phyloP scores from a whole-genome alignment of 208 protist genomes.

The Leptomonas pyrrhocoris region DNA sequence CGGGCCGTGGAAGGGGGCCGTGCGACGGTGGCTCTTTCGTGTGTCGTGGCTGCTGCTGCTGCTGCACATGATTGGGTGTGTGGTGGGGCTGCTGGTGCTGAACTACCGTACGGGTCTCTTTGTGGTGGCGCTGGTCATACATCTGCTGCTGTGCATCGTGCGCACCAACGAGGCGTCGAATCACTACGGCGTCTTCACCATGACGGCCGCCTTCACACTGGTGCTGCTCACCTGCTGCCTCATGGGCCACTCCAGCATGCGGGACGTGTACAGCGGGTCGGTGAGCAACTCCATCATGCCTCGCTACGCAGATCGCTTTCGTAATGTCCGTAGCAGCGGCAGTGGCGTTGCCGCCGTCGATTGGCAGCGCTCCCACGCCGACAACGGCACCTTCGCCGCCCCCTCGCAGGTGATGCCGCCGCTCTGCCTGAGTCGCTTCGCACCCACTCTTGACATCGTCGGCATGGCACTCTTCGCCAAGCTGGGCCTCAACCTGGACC shows the following conservation, averaged over 20 bases:
- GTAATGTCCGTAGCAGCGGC: neutral
- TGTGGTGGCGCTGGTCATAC: constrained; percentile 50
- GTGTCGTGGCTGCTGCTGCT: constrained; percentile 45
- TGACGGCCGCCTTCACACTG: constrained; percentile 35
- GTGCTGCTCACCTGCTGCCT: constrained; percentile 55
- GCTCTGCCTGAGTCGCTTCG: constrained; percentile 47
- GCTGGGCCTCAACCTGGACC: constrained; percentile 45
- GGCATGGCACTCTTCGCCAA: constrained; percentile 72
- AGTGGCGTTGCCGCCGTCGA: neutral
- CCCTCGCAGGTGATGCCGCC: constrained; percentile 18
- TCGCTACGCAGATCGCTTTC: constrained; percentile 33
- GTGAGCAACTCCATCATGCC: constrained; percentile 36
- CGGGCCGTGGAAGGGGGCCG: constrained; percentile 40
- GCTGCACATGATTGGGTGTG: constrained; percentile 49
- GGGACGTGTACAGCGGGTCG: constrained; percentile 31
- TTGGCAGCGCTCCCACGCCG: neutral
- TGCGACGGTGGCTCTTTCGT: constrained; percentile 55
- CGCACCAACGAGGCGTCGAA: constrained; percentile 52
- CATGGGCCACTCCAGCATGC: constrained; percentile 37
- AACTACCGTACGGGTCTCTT: constrained; percentile 69
- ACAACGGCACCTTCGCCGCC: neutral
- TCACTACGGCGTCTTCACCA: constrained; percentile 50
- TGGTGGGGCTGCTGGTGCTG: constrained; percentile 44
- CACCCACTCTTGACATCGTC: constrained; percentile 43
- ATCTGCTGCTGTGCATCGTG: constrained; percentile 53